A percentile compares a stretch with the other conserved stretches of the same genome.
Evolutionary conservation across 345 rosid species (phyloP).

Genomic region (Salix koriyanagi): DNA sequence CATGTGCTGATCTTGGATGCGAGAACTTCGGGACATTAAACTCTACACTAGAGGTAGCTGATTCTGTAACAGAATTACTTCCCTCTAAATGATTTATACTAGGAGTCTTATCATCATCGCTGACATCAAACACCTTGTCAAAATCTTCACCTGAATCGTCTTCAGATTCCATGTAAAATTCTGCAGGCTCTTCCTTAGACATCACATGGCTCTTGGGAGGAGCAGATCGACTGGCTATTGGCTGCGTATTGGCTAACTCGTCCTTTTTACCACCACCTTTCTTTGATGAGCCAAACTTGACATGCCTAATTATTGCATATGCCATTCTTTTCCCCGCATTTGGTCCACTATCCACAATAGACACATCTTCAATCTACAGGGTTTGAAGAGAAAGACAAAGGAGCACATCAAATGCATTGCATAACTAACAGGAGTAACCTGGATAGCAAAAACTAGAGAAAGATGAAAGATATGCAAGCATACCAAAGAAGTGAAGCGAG

Average conservation of each 20-base stretch:
- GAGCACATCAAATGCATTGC: background rate
- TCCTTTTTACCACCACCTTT: constrained; percentile 49
- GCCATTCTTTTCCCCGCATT: constrained; percentile 55
- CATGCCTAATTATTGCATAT: constrained; percentile 59
- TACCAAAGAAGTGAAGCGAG: constrained; percentile 60
- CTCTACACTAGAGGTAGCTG: background rate
- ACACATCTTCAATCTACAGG: constrained; percentile 58
- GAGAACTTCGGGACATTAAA: background rate
- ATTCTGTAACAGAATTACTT: background rate
- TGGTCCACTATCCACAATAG: constrained; percentile 67
- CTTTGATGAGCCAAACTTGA: constrained; percentile 66
- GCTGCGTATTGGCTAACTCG: constrained; percentile 18
- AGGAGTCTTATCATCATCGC: background rate
- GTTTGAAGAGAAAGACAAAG: background rate
- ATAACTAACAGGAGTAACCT: background rate
- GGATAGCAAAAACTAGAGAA: background rate
- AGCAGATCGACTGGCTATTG: constrained; percentile 6
- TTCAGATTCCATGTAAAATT: constrained; percentile 9
- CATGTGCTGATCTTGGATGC: constrained; percentile 1
- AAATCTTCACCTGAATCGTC: constrained; percentile 14
- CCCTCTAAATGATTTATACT: background rate
- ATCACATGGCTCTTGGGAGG: background rate
- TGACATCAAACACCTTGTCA: constrained; percentile 6
- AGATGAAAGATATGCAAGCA: background rate
- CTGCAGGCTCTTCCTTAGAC: constrained; percentile 16